These are phyloP conservation scores for Penicillium angulare DNA, from an alignment of 495 filamentous ascomycete genomes.

Conservation along the genomic window DNA sequence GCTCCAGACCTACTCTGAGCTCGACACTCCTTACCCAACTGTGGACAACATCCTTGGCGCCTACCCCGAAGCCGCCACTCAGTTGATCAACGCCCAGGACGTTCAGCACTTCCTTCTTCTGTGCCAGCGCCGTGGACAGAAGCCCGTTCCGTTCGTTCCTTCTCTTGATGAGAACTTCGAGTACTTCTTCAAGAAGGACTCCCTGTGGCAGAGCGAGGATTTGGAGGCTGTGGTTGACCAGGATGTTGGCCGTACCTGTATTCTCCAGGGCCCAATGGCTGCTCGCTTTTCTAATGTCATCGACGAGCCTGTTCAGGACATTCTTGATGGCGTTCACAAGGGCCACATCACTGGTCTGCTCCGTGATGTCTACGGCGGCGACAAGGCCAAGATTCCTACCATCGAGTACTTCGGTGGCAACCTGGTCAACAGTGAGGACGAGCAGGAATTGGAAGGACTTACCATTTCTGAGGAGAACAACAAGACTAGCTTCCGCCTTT, in stretches of 20 bases:
- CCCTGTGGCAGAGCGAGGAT: slow-evolving; percentile 98
- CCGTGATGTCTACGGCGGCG: slow-evolving; percentile 73
- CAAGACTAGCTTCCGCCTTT: slow-evolving; percentile 79
- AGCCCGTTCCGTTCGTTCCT: slow-evolving; percentile 94
- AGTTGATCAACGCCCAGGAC: slow-evolving; percentile 96
- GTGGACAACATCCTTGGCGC: slow-evolving; percentile 75
- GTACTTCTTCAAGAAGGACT: slow-evolving; percentile 99
- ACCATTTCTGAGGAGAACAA: slow-evolving; percentile 69
- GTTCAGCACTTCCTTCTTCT: slow-evolving; percentile 92
- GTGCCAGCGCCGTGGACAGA: slow-evolving; percentile 91
- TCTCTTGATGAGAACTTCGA: slow-evolving; percentile 92
- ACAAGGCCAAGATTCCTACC: slow-evolving; percentile 72
- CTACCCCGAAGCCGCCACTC: slow-evolving; percentile 81
- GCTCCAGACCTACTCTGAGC: slow-evolving; percentile 81
- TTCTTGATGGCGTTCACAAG: slow-evolving; percentile 84
- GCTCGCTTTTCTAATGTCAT: slow-evolving; percentile 84
- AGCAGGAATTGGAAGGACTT: slow-evolving; percentile 75
- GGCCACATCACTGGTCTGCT: slow-evolving; percentile 78
- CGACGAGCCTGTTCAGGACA: slow-evolving; percentile 91
- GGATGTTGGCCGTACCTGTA: slow-evolving; percentile 92
- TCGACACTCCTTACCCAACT: slow-evolving; percentile 76
- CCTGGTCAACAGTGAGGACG: slow-evolving; percentile 51
- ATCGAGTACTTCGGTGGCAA: slow-evolving; percentile 95
- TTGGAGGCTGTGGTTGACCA: slow-evolving; percentile 92
- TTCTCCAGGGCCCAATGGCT: slow-evolving; percentile 92